Base-by-base conservation (phyloP, 169 alveolate genomes). In the Plasmodium fragile region DNA sequence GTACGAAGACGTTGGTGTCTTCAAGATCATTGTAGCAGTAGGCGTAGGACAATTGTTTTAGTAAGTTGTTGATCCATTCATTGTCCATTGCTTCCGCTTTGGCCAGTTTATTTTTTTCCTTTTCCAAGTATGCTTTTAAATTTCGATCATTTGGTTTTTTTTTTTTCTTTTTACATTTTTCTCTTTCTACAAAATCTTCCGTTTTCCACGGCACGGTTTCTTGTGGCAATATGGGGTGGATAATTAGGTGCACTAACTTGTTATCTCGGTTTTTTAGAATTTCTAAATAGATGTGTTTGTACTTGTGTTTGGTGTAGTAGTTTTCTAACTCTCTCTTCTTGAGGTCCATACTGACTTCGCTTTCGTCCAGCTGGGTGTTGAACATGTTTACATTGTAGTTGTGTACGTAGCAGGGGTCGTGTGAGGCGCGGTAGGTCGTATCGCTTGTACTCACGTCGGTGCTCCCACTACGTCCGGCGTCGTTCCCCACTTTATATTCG, bases 211-310 rank as follows among this genome's bases (percentile, higher is more conserved):
- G 93, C 16, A 95, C 85, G 22, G 69, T 83, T 91, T 96, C 97
- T 10, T 65, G 52, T 10, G 96, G 96, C 45, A 90, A 89, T 28
- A 96, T 69, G 13, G 97, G 97, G 82, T 96, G 97, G 25, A 96
- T 45, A 25, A 94, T 92, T 22, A 94, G 43, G 52, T 95, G 28
- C 39, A 96, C 78, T 18, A 82, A 52, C 18, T 96, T 96, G 72
- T 93, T 94, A 59, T 95, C 95, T 78, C 95, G 91, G 78, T 95
- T 70, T 53, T 96, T 93, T 79, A 96, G n/a, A 22, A 96, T 87
- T 25, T 93, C 96, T 8, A 96, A 73, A 82, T 96, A 96, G 30
- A 96, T 89, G 39, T 89, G 94, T 65, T 89, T 89, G 82, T 89
- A 89, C 72, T 79, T 89, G 71, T 89, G 90, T n/a, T 78, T 36